Percentiles rank a stretch among this genome's conserved stretches.
Conservation (phyloP, 768 basidiomycete genomes). For the Leccinum barrowsii region DNA sequence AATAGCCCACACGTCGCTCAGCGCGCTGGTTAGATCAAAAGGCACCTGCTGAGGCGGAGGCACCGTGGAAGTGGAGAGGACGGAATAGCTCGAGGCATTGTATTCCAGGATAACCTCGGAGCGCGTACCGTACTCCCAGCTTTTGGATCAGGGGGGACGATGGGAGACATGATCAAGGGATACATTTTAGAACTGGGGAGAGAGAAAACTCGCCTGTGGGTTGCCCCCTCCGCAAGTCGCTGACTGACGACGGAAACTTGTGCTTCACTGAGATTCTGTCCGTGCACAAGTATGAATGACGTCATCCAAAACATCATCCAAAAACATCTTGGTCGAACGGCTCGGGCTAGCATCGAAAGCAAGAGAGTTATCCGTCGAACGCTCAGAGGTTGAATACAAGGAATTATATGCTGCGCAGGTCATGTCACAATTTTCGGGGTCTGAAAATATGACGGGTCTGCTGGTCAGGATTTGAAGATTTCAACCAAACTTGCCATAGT, state of each 20-base stretch:
- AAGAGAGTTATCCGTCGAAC: no score
- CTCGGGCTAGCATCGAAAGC: slow-evolving; percentile 1
- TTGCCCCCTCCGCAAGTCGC: slow-evolving; percentile 39
- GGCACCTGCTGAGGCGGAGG: slow-evolving; percentile 27
- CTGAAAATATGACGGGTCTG: background rate
- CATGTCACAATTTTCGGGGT: background rate
- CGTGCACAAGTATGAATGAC: slow-evolving; percentile 5
- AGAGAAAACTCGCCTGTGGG: slow-evolving; percentile 34
- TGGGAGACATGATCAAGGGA: background rate
- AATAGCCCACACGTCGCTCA: slow-evolving; percentile 58
- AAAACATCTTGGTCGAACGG: background rate
- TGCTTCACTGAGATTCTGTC: slow-evolving; percentile 34
- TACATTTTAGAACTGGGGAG: background rate
- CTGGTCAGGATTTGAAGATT: background rate
- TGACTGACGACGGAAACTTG: slow-evolving; percentile 36
- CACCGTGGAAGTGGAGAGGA: slow-evolving; percentile 31
- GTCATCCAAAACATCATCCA: slow-evolving; percentile 2
- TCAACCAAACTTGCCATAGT: background rate
- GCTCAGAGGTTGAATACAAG: background rate
- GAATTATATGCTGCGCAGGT: background rate
- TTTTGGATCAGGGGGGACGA: slow-evolving; percentile 14
- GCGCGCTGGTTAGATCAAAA: slow-evolving; percentile 23
- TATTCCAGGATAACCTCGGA: slow-evolving; percentile 50
- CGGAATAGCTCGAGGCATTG: slow-evolving; percentile 44
- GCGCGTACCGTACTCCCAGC: slow-evolving; percentile 54